Evolutionary conservation across 2,329 filamentous ascomycete species (phyloP), one percentile per base, ranked within the genome.

Genomic region (Trichoderma guizhouense): DNA sequence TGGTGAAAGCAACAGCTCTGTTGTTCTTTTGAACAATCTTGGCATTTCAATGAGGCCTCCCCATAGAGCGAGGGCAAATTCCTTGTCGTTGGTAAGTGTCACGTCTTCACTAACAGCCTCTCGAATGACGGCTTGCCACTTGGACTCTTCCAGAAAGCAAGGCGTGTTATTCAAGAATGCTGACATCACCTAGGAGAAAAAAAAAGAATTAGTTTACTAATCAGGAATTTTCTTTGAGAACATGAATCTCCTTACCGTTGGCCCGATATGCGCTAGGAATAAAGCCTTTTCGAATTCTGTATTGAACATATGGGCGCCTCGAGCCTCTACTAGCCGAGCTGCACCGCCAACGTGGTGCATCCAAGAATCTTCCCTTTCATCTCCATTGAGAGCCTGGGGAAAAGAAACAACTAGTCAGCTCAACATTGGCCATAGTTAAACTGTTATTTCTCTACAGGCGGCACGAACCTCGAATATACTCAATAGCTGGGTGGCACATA

Each of bases 251-350:
- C 39, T 36, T 69, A 69, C 67, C 8, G 67, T 69, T 53, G 67
- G 67, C 2, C 67, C 67, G 53, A 69, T 69, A 36, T 69, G 67
- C 11, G 67, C 39, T 21, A 69, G 18, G 39, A 69, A 69, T 14
- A 69, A 43, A 9, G 67, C 39, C 39, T 53, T 69, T 21, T 69
- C 67, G 60, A 69, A 69, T 21, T 62, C 67, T 11, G 67, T 51
- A 43, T 69, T 34, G 21, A 69, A 69, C 67, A 69, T 69, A 30
- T 69, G 57, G 18, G 30, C 67, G 18, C 67, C 67, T 36, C 67
- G 67, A 53, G 67, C 67, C 21, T 69, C 67, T 18, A 69, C 57
- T 2, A 69, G 67, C 28, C 66, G 39, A n/a, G 66, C 66, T 3
- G 66, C 66, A 28, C 66, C 66, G 3, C 66, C 66, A 18, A 61